phyloP scores from a whole-genome alignment of 179 eudicot genomes.

The Carnegiea gigantea region DNA sequence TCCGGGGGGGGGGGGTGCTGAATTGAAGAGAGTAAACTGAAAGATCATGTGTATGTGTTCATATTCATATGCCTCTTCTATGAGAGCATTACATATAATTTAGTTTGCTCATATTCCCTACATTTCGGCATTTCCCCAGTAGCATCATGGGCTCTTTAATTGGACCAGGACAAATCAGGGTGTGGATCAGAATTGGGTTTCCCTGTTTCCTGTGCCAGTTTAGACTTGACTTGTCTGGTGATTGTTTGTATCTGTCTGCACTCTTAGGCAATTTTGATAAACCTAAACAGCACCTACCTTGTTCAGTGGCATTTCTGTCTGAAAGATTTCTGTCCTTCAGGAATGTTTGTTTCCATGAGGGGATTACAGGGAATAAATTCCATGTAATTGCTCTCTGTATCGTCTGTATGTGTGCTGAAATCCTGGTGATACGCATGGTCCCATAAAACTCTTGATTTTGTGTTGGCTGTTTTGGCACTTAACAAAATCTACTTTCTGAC shows the following conservation, averaged over 20 bases:
- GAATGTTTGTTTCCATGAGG: background rate
- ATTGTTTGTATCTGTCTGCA: background rate
- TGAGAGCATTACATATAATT: background rate
- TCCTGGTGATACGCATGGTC: background rate
- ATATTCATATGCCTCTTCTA: background rate
- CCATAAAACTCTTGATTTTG: background rate
- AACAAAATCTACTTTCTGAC: too few relatives aligned
- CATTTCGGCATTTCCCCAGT: background rate
- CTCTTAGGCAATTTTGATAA: too few relatives aligned
- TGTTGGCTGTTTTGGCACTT: background rate
- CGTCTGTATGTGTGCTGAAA: background rate
- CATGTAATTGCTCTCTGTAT: background rate
- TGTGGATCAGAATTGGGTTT: background rate
- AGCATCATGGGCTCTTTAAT: background rate
- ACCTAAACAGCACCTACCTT: background rate
- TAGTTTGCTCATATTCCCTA: background rate
- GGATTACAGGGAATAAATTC: background rate
- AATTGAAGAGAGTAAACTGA: background rate
- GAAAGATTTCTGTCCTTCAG: background rate
- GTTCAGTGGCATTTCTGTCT: background rate
- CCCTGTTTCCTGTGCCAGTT: background rate
- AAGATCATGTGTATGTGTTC: background rate
- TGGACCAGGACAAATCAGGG: background rate
- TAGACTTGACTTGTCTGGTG: background rate
- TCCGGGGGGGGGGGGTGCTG: background rate